phyloP scores from a whole-genome alignment of 2,329 filamentous ascomycete genomes.

The Scedosporium dehoogii region DNA sequence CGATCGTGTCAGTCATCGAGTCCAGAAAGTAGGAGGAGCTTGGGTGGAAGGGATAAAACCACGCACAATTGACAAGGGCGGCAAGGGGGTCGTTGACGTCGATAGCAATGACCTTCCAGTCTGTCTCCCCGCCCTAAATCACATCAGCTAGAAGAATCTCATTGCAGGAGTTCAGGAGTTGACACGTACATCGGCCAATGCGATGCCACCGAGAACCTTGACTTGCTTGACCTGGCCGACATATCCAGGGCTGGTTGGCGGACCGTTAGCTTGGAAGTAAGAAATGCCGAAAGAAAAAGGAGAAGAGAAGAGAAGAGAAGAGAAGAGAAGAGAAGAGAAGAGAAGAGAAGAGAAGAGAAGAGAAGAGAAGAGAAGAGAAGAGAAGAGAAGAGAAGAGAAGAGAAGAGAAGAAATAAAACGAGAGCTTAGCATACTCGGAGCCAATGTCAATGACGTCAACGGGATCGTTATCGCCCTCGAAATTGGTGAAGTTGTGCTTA shows the following conservation, averaged over 20 bases:
- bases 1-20: slow-evolving; percentile 5
- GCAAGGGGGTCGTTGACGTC: slow-evolving; percentile 29
- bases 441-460: slow-evolving; percentile 30
- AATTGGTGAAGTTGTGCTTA: slow-evolving; percentile 26
- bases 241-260: slow-evolving; percentile 15
- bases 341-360: not conserved
- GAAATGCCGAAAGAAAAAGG: too few relatives aligned
- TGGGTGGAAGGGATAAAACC: not conserved
- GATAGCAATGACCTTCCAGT: slow-evolving; percentile 30
- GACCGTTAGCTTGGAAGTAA: not conserved
- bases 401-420: not conserved
- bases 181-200: slow-evolving; percentile 25
- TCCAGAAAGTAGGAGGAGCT: not conserved
- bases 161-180: not conserved
- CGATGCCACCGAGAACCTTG: slow-evolving; percentile 29
- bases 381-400: not conserved
- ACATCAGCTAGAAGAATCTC: slow-evolving; percentile 4
- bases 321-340: too few relatives aligned
- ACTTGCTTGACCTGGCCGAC: slow-evolving; percentile 29
- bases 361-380: too few relatives aligned
- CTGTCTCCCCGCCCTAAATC: slow-evolving; percentile 22
- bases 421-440: slow-evolving; percentile 16
- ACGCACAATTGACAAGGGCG: slow-evolving; percentile 21
- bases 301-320: not conserved
- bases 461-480: slow-evolving; percentile 29